Evolutionary conservation across 257 asterid species (phyloP), one percentile per base, ranked within the genome.

Genomic region (Nicotiana obtusifolia): DNA sequence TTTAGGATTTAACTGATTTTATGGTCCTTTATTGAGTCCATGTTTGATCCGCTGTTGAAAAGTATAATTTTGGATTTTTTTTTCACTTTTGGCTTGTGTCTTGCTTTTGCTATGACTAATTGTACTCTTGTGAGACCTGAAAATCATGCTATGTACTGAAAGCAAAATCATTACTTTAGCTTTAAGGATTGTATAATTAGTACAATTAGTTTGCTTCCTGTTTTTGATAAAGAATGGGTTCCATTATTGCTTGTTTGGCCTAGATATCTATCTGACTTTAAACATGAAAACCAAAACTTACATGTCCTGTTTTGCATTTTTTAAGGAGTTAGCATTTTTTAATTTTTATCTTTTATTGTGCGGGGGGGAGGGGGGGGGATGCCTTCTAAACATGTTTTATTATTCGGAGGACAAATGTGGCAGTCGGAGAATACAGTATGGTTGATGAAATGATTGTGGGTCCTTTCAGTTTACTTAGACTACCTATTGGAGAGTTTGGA

Each of bases 1-100:
- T 71, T n/a, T 71, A 71, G 35, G 78, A 69, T 20, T 62, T 3
- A 60, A 52, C 76, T 79, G 82, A 60, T 78, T 33, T 79, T 65
- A 78, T 78, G 68, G 54, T 78, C 67, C 30, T 80, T 62, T 80
- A 16, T 44, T 26, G 24, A 44, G 64, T 64, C 65, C 49, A 53
- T 47, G 17, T 71, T 71, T 71, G 33, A 71, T 71, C 47, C 37
- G 13, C 20, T 44, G 60, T 47, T 71, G 37, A 22, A 14, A 71
- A 44, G n/a, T 71, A 44, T 4, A 52, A 52, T 52, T 52, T 52
- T 52, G 19, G 37, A 71, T 22, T 44, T 22, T 44, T 22, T 15
- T 8, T 49, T 22, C 62, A 44, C 61, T 26, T 47, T 47, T 4
- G 37, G 24, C 61, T 24, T 73, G 28, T 15, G 41, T 9, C 9